Evolutionary conservation across 805 yeast genomes (phyloP), one percentile per base, ranked within the genome.

Genomic region (Saccharomycopsis schoenii): DNA sequence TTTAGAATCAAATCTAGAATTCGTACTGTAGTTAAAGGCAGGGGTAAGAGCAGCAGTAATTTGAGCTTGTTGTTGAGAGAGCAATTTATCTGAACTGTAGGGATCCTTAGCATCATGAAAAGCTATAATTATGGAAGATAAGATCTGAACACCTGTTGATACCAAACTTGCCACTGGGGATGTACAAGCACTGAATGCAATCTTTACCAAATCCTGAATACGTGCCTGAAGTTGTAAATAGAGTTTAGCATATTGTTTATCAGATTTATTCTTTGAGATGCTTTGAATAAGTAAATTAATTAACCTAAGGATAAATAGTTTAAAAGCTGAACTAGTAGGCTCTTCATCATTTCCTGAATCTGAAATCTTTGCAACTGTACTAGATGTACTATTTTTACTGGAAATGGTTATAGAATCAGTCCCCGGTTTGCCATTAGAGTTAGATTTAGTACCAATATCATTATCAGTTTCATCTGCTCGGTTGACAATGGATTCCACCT

Each of bases 41-140:
- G 97, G 97, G 57, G 90, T 81, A 60, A 93, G 77, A 0, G 98
- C 96, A 61, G 96, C 86, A 10, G 89, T 85, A 10, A 94, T 89
- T 67, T 90, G 97, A 0, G 98, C 98, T 68, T 94, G 97, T 68
- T 88, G 96, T 72, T 92, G 97, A 66, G 89, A 96, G 52, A 93
- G 74, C 10, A 91, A 77, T 0, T 93, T 81, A 15, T 81, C 80
- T 2, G 84, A 83, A 0, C 89, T 86, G 66, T 84, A 86, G 0
- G 93, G 90, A 69, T 88, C 97, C 11, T 76, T 80, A 57, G 83
- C 72, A 29, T 78, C 77, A 0, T 90, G 84, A 71, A 82, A 87
- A 1, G 80, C 73, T 9, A 76, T 78, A 37, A 94, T 75, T 1
- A 88, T 77, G 55, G 81, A 80, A 60, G 85, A 86, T 34, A 94